Evolutionary conservation across 2,329 filamentous ascomycete species (phyloP).

Genomic region (Phialemoniopsis sp.): DNA sequence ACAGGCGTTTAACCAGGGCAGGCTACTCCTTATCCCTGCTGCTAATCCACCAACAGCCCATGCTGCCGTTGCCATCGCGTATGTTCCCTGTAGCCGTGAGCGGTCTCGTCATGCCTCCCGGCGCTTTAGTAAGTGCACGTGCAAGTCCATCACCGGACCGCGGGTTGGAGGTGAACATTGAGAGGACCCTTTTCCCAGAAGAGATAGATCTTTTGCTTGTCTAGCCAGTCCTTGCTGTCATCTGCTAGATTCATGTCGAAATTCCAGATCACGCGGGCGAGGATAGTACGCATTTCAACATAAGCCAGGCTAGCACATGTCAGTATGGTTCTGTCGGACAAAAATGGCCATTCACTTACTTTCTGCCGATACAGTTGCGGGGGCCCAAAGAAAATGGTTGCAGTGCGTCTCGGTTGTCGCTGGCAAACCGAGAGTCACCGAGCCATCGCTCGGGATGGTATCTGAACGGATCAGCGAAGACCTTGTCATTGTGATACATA

Average conservation of each 20-base stretch:
- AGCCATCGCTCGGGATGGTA: conserved; percentile 47
- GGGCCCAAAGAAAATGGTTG: too few species aligned
- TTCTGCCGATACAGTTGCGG: too few species aligned
- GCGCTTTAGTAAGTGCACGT: too few species aligned
- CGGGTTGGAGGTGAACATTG: conserved; percentile 15
- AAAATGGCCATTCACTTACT: too few species aligned
- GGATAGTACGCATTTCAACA: conserved; percentile 27
- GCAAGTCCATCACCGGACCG: not conserved
- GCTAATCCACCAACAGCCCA: too few species aligned
- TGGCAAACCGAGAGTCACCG: not conserved
- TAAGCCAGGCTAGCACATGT: conserved; percentile 21
- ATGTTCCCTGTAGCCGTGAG: too few species aligned
- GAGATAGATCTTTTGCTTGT: conserved; percentile 17
- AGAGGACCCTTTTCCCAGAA: conserved; percentile 22
- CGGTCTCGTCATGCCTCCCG: too few species aligned
- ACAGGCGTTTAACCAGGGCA: too few species aligned
- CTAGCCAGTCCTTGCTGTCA: conserved; percentile 18
- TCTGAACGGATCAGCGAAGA: conserved; percentile 38
- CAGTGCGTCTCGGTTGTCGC: too few species aligned
- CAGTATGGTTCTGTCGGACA: too few species aligned
- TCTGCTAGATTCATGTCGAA: conserved; percentile 5
- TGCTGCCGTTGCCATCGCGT: too few species aligned
- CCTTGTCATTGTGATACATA: conserved; percentile 32
- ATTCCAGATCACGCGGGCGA: conserved; percentile 24
- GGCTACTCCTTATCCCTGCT: too few species aligned